A percentile compares a stretch with the other conserved stretches of the same genome.
Evolutionary conservation across 352 stramenopile species (phyloP).

Genomic region (Blastocystis sp.): DNA sequence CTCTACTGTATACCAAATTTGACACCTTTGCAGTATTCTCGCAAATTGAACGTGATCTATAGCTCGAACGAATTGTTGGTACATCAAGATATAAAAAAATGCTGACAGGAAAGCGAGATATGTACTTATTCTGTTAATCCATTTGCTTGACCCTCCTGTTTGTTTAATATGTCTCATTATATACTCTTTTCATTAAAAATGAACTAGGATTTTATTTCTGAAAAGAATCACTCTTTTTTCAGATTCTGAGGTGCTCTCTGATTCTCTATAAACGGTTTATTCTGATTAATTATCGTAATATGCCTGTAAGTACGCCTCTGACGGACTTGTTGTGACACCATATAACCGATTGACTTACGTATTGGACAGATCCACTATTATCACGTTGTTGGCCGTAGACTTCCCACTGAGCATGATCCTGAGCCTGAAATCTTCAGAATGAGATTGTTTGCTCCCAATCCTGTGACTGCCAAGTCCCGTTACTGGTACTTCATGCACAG

Average conservation of each 20-base stretch:
- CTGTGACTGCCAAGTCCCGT: slow-evolving; percentile 93
- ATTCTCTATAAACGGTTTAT: too few species aligned
- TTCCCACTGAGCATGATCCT: slow-evolving; percentile 87
- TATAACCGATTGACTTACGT: not conserved
- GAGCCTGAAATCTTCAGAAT: slow-evolving; percentile 98
- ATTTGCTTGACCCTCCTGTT: not conserved
- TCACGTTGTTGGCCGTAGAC: slow-evolving; percentile 98
- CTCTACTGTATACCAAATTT: slow-evolving; percentile 29
- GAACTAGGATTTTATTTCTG: too few species aligned
- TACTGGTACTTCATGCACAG: slow-evolving; percentile 99
- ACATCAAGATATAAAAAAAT: slow-evolving; percentile 55
- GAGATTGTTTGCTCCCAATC: slow-evolving; percentile 90
- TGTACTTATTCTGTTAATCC: slow-evolving; percentile 53
- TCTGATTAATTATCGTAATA: too few species aligned
- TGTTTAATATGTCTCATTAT: too few species aligned
- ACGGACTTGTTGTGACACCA: too few species aligned
- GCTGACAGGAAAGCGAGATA: slow-evolving; percentile 29
- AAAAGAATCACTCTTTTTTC: too few species aligned
- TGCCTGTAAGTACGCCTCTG: too few species aligned
- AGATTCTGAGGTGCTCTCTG: too few species aligned
- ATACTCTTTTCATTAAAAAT: too few species aligned
- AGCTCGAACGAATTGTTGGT: slow-evolving; percentile 53
- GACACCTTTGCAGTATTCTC: not conserved
- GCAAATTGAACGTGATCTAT: not conserved
- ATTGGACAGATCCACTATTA: slow-evolving; percentile 86